Evolutionary conservation across 129 eudicot genomes (phyloP), one percentile per base, ranked within the genome.

Genomic region (Daucus carota): DNA sequence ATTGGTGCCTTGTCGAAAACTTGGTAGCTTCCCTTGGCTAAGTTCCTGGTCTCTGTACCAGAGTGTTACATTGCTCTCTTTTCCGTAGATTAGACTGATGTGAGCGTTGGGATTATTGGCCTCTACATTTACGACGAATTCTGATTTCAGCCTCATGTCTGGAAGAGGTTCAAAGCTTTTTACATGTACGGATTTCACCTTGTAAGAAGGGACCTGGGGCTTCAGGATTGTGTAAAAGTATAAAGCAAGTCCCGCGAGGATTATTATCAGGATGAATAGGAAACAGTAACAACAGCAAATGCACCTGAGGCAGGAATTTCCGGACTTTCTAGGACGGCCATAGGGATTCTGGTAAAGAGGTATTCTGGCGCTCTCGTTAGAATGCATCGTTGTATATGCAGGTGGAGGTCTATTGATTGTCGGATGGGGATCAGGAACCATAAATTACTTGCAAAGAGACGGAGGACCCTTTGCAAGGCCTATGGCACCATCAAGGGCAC

Each of bases 21-120:
- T 43, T 3, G 93, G 96, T 24, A 90, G 33, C 57, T 79, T 83
- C 17, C 96, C 96, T 0, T 82, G 75, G 22, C 88, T 86, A 45
- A 90, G 72, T 15, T 60, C 10, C 0, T 50, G 8, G 40, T 83
- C 91, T n/a, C 71, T 73, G 60, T 84, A 90, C 26, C 60, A 62
- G 4, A 90, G 83, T 15, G 65, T 31, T 1, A 88, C 84, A 1
- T 70, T 74, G 78, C 86, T 85, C 24, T 78, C 77, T 9, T 26
- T 26, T 0, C 88, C 93, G 13, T 90, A 90, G 0, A 52, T 76
- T 74, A 90, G 73, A 18, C 90, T 87, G 0, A 88, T 81, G 1
- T 50, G 77, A 16, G 66, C 38, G 69, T 90, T 90, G 0, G 92
- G 92, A 26, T 90, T 90, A 1, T 81, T 76, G 10, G 85, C 86